Percentiles rank a stretch among this genome's conserved stretches.
Evolutionary conservation across 495 filamentous ascomycete species (phyloP).

Genomic region (Aspergillus sclerotioniger): DNA sequence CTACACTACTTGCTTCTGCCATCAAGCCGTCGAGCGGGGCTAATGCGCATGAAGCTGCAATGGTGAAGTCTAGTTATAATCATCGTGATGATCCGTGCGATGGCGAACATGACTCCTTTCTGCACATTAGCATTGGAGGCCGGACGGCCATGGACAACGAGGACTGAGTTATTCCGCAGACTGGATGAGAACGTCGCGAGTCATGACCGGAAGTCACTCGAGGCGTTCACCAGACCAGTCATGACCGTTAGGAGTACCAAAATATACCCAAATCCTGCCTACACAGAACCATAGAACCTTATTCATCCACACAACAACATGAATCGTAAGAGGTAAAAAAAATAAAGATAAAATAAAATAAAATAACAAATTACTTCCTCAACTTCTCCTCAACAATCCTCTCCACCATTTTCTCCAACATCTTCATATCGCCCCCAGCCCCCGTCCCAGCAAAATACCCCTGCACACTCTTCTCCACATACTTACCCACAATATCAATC

Average conservation of each 20-base stretch:
- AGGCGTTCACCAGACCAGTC: background rate
- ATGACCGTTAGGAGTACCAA: constrained; percentile 1
- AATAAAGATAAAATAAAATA: no score
- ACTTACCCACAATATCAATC: constrained; percentile 98
- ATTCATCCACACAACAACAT: no score
- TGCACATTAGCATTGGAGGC: background rate
- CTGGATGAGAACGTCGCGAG: background rate
- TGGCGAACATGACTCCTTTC: background rate
- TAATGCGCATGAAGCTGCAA: background rate
- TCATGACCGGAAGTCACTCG: background rate
- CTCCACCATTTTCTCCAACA: constrained; percentile 82
- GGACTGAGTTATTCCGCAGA: background rate
- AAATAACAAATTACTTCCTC: constrained; percentile 33
- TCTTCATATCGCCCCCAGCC: constrained; percentile 54
- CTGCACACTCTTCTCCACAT: constrained; percentile 88
- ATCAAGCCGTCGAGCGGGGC: background rate
- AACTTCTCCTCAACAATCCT: constrained; percentile 73
- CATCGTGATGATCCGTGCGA: background rate
- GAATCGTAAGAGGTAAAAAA: no score
- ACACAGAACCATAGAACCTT: no score
- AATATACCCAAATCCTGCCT: constrained; percentile 7
- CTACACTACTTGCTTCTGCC: background rate
- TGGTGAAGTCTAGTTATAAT: background rate
- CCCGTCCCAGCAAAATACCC: constrained; percentile 53
- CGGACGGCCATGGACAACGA: background rate